phyloP scores from a whole-genome alignment of 176 grass and related monocot species.

The Panicum miliaceum region DNA sequence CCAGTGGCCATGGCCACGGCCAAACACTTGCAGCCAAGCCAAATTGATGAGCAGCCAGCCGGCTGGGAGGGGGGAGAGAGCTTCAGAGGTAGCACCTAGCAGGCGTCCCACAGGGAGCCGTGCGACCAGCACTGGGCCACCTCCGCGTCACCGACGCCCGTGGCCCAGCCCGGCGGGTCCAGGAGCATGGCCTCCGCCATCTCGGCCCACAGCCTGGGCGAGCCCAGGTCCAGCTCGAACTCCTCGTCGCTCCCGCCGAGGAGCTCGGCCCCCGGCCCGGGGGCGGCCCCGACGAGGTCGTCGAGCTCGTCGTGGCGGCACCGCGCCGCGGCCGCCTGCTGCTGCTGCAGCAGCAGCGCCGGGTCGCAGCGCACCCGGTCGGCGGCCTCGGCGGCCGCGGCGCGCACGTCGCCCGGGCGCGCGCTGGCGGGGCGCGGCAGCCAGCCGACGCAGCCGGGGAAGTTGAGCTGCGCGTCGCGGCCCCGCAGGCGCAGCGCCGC shows the following conservation, averaged over 20 bases:
- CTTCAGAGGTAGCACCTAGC: neutral
- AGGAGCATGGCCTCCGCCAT: constrained; percentile 81
- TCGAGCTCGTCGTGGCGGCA: neutral
- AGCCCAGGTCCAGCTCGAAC: constrained; percentile 56
- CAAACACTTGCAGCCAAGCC: neutral
- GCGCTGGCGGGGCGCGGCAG: constrained; percentile 63
- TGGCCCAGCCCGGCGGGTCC: constrained; percentile 59
- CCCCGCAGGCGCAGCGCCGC: constrained; percentile 71
- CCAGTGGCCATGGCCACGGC: neutral
- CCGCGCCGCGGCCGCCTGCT: neutral
- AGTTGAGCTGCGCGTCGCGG: constrained; percentile 73
- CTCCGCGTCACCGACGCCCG: constrained; percentile 42
- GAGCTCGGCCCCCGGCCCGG: neutral
- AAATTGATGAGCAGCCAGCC: neutral
- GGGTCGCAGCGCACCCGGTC: constrained; percentile 53
- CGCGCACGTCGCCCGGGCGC: constrained; percentile 57
- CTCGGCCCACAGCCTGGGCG: constrained; percentile 71
- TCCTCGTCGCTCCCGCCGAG: constrained; percentile 51
- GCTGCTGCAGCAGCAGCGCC: constrained; percentile 32
- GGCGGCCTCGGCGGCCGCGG: constrained; percentile 63
- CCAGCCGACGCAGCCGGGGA: constrained; percentile 57
- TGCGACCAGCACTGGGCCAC: constrained; percentile 44
- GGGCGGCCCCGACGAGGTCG: too few species aligned
- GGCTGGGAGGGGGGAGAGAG: too few species aligned
- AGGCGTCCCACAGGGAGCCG: constrained; percentile 68